A percentile compares a stretch with the other conserved stretches of the same genome.
These are phyloP conservation scores for Mycena haematopus DNA, from an alignment of 768 basidiomycete genomes.

Conservation along the genomic window DNA sequence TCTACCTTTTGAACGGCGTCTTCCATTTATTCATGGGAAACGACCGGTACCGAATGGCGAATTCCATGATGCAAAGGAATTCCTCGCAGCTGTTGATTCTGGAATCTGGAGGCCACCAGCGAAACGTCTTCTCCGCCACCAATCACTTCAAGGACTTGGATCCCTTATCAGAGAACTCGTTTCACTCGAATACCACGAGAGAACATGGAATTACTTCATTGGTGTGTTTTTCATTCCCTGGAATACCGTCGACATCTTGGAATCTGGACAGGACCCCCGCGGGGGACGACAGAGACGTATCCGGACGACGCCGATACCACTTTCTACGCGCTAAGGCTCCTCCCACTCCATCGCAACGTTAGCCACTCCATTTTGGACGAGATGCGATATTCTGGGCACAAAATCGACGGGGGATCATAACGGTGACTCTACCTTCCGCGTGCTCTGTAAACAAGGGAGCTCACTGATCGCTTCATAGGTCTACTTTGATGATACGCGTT, in stretches of 20 bases:
- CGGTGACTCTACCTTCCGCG: background rate
- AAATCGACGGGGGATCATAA: background rate
- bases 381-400: background rate
- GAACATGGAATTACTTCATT: constrained; percentile 1
- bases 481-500: constrained; percentile 3
- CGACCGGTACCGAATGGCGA: too few species aligned
- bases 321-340: background rate
- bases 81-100: background rate
- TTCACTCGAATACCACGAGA: background rate
- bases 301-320: background rate
- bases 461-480: background rate
- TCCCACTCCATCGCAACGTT: background rate
- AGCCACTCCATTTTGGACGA: background rate
- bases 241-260: background rate
- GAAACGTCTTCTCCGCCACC: background rate
- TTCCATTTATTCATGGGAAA: too few species aligned
- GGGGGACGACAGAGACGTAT: background rate
- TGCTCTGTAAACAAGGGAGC: background rate
- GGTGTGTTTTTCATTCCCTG: background rate
- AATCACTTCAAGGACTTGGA: background rate
- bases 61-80: too few species aligned
- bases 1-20: too few species aligned
- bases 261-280: background rate
- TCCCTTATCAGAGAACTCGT: background rate
- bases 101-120: background rate